Evolutionary conservation across 371 early-diverging fungal species (phyloP).

Genomic region (Mucor indicus): DNA sequence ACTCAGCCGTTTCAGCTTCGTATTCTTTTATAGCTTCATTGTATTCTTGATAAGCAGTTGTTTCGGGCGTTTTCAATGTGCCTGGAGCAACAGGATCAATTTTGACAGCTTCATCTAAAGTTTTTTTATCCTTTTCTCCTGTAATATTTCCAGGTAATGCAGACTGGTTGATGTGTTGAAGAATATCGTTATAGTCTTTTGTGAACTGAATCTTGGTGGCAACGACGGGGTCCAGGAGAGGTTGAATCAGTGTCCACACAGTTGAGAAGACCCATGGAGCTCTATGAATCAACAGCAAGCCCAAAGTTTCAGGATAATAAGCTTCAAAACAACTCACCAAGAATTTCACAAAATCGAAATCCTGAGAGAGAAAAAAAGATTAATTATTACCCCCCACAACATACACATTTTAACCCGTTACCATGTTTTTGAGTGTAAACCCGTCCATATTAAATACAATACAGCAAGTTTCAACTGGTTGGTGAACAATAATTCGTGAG

Average conservation of each 20-base stretch:
- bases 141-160: conserved; percentile 30
- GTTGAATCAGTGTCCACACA: conserved; percentile 75
- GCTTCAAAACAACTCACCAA: conserved; percentile 78
- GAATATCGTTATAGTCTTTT: conserved; percentile 57
- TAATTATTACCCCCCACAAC: not conserved
- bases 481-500: conserved; percentile 66
- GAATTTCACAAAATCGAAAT: conserved; percentile 77
- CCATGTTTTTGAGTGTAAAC: conserved; percentile 80
- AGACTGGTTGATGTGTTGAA: conserved; percentile 50
- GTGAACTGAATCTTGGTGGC: conserved; percentile 84
- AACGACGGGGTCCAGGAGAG: conserved; percentile 89
- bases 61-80: conserved; percentile 12
- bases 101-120: conserved; percentile 22
- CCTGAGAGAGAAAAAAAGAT: conserved; percentile 28
- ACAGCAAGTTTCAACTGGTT: conserved; percentile 79
- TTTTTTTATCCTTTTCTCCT: conserved; percentile 20
- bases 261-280: conserved; percentile 85
- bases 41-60: conserved; percentile 19
- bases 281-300: conserved; percentile 72
- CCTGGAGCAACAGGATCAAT: conserved; percentile 26
- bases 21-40: conserved; percentile 16
- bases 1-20: conserved; percentile 18
- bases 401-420: not conserved
- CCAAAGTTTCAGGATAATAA: conserved; percentile 90
- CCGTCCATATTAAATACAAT: conserved; percentile 84